A percentile compares a stretch with the other conserved stretches of the same genome.
These are phyloP conservation scores for Vitis vinifera DNA, from an alignment of 164 flowering plant genomes.

Conservation along the genomic window ASM3070453v1 NC_081811.1:4341001-4341500, in stretches of 20 bases:
- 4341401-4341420: not conserved
- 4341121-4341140: too few species aligned
- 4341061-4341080: not conserved
- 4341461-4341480: conserved; percentile 97
- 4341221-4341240: too few species aligned
- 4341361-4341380: not conserved
- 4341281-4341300: not conserved
- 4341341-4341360: not conserved
- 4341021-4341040: not conserved
- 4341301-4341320: too few species aligned
- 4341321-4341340: too few species aligned
- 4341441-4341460: conserved; percentile 98
- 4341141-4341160: too few species aligned
- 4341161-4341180: too few species aligned
- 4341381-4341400: not conserved
- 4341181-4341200: too few species aligned
- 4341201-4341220: too few species aligned
- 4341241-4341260: not conserved
- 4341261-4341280: not conserved
- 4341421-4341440: conserved; percentile 95
- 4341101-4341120: not conserved
- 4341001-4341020: conserved; percentile 97
- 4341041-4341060: not conserved
- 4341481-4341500: conserved; percentile 98
- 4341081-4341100: not conserved